phyloP scores from a whole-genome alignment of 2,329 filamentous ascomycete genomes.

The Epichloe hybrida region DNA sequence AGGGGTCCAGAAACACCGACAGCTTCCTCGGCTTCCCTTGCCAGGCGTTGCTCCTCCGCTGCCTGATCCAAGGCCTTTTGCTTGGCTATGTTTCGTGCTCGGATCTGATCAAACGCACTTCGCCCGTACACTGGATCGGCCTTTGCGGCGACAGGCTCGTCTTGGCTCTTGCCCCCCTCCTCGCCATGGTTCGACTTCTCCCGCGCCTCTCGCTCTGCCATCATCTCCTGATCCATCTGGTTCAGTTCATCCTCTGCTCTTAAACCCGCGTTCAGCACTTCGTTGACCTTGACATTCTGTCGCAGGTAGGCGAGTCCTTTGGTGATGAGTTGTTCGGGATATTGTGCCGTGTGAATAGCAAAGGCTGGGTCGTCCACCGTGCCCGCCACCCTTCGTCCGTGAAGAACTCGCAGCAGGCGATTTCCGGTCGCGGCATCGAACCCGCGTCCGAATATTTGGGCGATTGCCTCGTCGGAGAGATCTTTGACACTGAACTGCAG shows the following conservation, averaged over 20 bases:
- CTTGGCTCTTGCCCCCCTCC: constrained; percentile 9
- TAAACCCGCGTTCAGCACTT: constrained; percentile 45
- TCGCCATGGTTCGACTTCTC: constrained; percentile 11
- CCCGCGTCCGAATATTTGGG: constrained; percentile 35
- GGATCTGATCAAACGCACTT: constrained; percentile 43
- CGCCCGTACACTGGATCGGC: constrained; percentile 42
- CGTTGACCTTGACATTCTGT: constrained; percentile 40
- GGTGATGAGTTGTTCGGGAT: constrained; percentile 25
- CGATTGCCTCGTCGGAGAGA: constrained; percentile 33
- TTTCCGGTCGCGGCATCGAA: constrained; percentile 35
- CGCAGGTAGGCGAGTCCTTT: constrained; percentile 43
- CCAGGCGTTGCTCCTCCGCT: constrained; percentile 27
- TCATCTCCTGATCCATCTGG: constrained; percentile 30
- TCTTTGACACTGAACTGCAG: constrained; percentile 38
- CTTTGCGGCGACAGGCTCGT: constrained; percentile 12
- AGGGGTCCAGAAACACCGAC: constrained; percentile 24
- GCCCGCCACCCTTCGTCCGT: constrained; percentile 50
- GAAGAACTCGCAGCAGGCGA: constrained; percentile 41
- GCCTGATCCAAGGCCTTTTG: constrained; percentile 33
- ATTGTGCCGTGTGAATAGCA: constrained; percentile 32
- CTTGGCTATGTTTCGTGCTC: constrained; percentile 37
- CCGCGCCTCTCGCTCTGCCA: constrained; percentile 11
- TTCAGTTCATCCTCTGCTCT: constrained; percentile 50
- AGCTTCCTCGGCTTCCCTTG: constrained; percentile 27
- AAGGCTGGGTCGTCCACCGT: constrained; percentile 46